A percentile compares a stretch with the other conserved stretches of the same genome.
Conservation (phyloP, 1,139 yeast species). For the Suhomyces ambrosiae region DNA sequence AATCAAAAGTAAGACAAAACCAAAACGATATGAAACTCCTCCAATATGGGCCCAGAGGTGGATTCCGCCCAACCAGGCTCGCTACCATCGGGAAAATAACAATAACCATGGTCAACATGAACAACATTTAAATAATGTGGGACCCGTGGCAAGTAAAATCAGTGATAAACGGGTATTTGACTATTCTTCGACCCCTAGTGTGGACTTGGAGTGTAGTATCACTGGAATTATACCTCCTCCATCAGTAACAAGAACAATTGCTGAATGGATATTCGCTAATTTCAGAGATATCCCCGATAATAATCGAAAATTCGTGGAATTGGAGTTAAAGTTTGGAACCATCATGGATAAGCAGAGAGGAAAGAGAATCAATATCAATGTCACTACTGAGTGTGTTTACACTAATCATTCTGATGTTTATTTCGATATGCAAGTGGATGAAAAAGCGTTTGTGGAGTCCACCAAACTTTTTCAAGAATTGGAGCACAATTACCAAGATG, state of each 20-base stretch:
- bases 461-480: constrained; percentile 58
- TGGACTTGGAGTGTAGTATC: constrained; percentile 58
- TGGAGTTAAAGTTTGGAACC: constrained; percentile 82
- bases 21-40: constrained; percentile 62
- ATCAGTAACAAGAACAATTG: constrained; percentile 76
- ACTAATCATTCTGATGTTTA: constrained; percentile 58
- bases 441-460: constrained; percentile 64
- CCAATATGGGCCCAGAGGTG: constrained; percentile 87
- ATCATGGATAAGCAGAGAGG: constrained; percentile 69
- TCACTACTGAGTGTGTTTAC: constrained; percentile 73
- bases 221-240: constrained; percentile 80
- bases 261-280: constrained; percentile 89
- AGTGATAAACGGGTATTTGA: constrained; percentile 39
- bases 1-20: constrained; percentile 41
- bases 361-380: constrained; percentile 66
- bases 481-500: constrained; percentile 50
- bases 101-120: constrained; percentile 11
- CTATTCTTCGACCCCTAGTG: constrained; percentile 35
- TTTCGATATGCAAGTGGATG: constrained; percentile 73
- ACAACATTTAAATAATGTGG: constrained; percentile 1
- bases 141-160: constrained; percentile 7
- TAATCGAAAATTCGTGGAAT: constrained; percentile 65
- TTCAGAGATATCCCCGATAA: constrained; percentile 62
- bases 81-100: constrained; percentile 11
- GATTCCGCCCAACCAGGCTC: constrained; percentile 47